Evolutionary conservation across 805 yeast genomes (phyloP), one percentile per base, ranked within the genome.

Genomic region (Hanseniaspora lindneri): DNA sequence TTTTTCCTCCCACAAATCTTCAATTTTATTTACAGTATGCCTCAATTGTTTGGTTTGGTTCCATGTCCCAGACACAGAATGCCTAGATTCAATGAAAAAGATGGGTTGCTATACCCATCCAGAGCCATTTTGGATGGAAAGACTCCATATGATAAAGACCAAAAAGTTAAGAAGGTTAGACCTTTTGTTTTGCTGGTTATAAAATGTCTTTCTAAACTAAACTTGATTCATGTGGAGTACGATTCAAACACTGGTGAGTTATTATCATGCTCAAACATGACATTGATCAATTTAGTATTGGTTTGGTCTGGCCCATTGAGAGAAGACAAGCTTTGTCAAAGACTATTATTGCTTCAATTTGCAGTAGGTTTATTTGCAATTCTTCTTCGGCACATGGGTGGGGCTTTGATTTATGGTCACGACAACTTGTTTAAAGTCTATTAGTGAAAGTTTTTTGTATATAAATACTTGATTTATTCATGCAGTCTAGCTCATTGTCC

Each of bases 11-110:
- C 97, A 2, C 98, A 92, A 66, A 83, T 92, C 48, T 64, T 86
- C 65, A 92, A 92, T 62, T 92, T 92, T 56, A 55, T 86, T 19
- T 92, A 87, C 64, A 85, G 95, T 0, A 75, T 77, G n/a, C 97
- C 98, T 1, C 99, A 92, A 64, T 65, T 92, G 53, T 82, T 89
- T 65, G 77, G 80, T 33, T 55, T 92, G 1, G 80, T 92, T 17
- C 94, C 92, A 3, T 92, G 97, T 59, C 99, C 99, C 21, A 75
- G 99, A 56, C 99, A 92, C 63, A 73, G 99, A 58, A 60, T 92
- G 60, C 99, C 99, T 1, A 73, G 69, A 53, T 83, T 83, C 59
- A 77, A 84, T 56, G 67, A 66, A 11, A 63, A 70, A 14, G 80
- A 83, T 52, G 87, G 89, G 1, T 65, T 80, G 40, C 69, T 92